Evolutionary conservation across 306 rosid genomes (phyloP).

Genomic region (Citrullus colocynthis): DNA sequence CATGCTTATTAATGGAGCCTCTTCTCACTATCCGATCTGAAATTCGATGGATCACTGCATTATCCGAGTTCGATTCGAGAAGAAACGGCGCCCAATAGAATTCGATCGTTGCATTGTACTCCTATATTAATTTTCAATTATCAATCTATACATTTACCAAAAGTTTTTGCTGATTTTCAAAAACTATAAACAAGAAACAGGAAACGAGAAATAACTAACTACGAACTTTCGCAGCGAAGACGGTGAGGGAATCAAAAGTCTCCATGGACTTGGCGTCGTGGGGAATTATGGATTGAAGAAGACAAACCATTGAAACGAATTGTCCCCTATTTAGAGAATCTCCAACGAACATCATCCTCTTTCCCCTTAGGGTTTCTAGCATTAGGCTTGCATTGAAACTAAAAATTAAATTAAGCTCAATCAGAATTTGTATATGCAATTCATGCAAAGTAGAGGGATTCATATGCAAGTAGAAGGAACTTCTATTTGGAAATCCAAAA

Average conservation of each 20-base stretch:
- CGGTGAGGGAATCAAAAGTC: conserved; percentile 73
- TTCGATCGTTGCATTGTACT: conserved; percentile 88
- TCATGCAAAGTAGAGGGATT: not conserved
- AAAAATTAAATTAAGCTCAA: no score
- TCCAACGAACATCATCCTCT: conserved; percentile 89
- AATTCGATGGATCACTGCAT: conserved; percentile 64
- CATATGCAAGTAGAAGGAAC: not conserved
- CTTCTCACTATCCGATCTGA: conserved; percentile 74
- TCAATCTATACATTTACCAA: not conserved
- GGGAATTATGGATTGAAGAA: conserved; percentile 68
- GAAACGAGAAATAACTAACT: not conserved
- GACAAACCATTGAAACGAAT: conserved; percentile 76
- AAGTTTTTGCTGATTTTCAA: not conserved
- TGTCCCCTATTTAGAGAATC: conserved; percentile 95
- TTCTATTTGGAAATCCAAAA: not conserved
- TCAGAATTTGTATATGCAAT: not conserved
- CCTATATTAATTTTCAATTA: conserved; percentile 18
- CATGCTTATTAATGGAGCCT: conserved; percentile 83
- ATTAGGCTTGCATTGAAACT: conserved; percentile 79
- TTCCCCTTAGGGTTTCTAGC: conserved; percentile 83
- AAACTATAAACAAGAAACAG: not conserved
- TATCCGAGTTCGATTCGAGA: conserved; percentile 72
- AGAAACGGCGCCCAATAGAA: conserved; percentile 99
- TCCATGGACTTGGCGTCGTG: conserved; percentile 77
- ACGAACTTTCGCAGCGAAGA: conserved; percentile 64